phyloP scores from a whole-genome alignment of 2,329 filamentous ascomycete species.

The Aspergillus flavus region DNA sequence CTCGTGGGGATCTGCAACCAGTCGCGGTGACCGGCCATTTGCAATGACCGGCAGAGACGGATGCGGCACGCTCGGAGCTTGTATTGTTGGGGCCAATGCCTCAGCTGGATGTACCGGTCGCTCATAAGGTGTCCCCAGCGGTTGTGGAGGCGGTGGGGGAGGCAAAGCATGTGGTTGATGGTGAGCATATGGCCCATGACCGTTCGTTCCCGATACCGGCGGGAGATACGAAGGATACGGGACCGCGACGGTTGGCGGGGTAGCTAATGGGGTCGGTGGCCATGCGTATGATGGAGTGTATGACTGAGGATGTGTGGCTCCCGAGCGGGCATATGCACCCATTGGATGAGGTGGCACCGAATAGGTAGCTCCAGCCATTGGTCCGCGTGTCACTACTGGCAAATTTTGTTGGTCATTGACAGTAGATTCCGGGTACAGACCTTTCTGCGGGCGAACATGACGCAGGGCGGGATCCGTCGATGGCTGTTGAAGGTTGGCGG shows the following conservation, averaged over 20 bases:
- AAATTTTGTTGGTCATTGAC: constrained; percentile 81
- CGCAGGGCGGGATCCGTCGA: constrained; percentile 77
- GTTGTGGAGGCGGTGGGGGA: constrained; percentile 27
- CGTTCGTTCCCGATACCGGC: constrained; percentile 33
- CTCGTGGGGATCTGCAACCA: constrained; percentile 29
- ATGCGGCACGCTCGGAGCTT: constrained; percentile 21
- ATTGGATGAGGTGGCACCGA: constrained; percentile 55
- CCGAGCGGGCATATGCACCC: constrained; percentile 56
- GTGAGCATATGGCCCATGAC: constrained; percentile 35
- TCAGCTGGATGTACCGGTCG: constrained; percentile 37
- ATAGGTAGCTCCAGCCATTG: constrained; percentile 61
- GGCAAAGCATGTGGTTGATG: constrained; percentile 25
- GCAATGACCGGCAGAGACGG: constrained; percentile 25
- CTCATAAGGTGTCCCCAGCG: constrained; percentile 36
- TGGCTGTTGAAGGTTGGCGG: constrained; percentile 76
- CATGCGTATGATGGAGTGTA: constrained; percentile 47
- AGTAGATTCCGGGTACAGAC: constrained; percentile 96
- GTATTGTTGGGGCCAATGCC: constrained; percentile 28
- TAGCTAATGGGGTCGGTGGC: constrained; percentile 48
- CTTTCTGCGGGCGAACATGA: constrained; percentile 83
- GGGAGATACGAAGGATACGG: constrained; percentile 43
- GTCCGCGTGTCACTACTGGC: constrained; percentile 77
- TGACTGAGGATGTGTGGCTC: constrained; percentile 41
- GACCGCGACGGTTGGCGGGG: constrained; percentile 43
- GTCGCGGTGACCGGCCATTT: constrained; percentile 30